Conservation (phyloP, 805 yeast species). For the Jamesozyma lodderae region DNA sequence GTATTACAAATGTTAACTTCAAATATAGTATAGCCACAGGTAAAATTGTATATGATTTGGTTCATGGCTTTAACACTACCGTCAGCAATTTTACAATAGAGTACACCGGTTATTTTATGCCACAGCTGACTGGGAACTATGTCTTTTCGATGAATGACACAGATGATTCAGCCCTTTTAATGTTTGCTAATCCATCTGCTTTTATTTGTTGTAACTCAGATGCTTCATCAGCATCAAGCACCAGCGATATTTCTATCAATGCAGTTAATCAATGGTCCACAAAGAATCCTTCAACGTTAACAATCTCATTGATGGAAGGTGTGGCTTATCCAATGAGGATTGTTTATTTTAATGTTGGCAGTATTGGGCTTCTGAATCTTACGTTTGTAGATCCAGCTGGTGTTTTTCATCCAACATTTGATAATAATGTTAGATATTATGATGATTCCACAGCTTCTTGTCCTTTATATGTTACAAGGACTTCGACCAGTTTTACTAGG, state of each 20-base stretch:
- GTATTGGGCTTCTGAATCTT: slow-evolving; percentile 1
- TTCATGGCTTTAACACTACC: slow-evolving; percentile 9
- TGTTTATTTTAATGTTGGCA: slow-evolving; percentile 10
- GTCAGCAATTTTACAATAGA: slow-evolving; percentile 18
- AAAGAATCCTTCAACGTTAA: not conserved
- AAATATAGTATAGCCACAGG: not conserved
- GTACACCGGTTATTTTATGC: slow-evolving; percentile 23
- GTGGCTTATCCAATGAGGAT: slow-evolving; percentile 15
- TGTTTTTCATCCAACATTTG: not conserved
- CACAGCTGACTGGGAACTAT: slow-evolving; percentile 28
- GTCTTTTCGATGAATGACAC: slow-evolving; percentile 15
- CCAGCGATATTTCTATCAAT: not conserved
- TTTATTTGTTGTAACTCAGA: slow-evolving; percentile 25
- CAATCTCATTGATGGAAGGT: slow-evolving; percentile 1
- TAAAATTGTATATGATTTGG: not conserved
- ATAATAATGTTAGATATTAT: not conserved
- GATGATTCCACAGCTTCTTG: not conserved
- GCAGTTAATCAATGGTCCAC: not conserved
- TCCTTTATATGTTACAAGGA: not conserved
- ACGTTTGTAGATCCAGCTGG: slow-evolving; percentile 5
- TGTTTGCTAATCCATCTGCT: slow-evolving; percentile 27
- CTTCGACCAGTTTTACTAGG: not conserved
- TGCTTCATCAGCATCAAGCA: not conserved
- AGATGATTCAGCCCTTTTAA: slow-evolving; percentile 29
- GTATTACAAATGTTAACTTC: not conserved